Percentiles rank a stretch among this genome's conserved stretches.
phyloP scores from a whole-genome alignment of 1,139 yeast genomes.

The Saccharomyces hybrid region DNA sequence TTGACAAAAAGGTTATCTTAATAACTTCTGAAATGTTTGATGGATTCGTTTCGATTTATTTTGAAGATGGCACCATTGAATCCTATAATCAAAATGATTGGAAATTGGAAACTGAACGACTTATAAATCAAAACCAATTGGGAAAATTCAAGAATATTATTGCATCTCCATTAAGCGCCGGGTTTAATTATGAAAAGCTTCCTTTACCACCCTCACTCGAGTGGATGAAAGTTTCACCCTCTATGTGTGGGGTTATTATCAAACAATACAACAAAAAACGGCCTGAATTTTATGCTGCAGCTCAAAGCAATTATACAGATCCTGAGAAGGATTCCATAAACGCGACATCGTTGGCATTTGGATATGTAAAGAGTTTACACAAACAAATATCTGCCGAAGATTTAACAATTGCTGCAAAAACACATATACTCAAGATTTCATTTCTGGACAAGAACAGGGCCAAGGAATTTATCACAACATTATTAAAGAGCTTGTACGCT shows the following conservation, averaged over 20 bases:
- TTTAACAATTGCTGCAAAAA: slow-evolving; percentile 30
- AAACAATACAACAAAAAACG: slow-evolving; percentile 15
- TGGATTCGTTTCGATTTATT: slow-evolving; percentile 24
- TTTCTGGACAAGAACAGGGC: slow-evolving; percentile 23
- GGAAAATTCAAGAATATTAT: slow-evolving; percentile 26
- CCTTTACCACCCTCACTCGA: slow-evolving; percentile 22
- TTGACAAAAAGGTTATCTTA: slow-evolving; percentile 18
- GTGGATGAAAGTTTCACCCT: slow-evolving; percentile 29
- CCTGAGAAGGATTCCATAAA: slow-evolving; percentile 19
- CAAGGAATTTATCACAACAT: slow-evolving; percentile 21
- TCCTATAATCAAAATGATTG: slow-evolving; percentile 28
- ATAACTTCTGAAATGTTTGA: slow-evolving; percentile 27
- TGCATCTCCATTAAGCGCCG: slow-evolving; percentile 28
- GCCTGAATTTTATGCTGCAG: slow-evolving; percentile 20
- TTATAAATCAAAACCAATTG: slow-evolving; percentile 16
- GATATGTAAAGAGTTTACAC: slow-evolving; percentile 32
- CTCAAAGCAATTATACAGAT: slow-evolving; percentile 14
- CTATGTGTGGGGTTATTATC: slow-evolving; percentile 29
- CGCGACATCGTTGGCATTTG: slow-evolving; percentile 31
- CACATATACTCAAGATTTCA: slow-evolving; percentile 23
- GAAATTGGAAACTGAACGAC: slow-evolving; percentile 25
- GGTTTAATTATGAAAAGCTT: slow-evolving; percentile 21
- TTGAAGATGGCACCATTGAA: slow-evolving; percentile 23
- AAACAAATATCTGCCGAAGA: slow-evolving; percentile 32
- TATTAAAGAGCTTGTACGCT: slow-evolving; percentile 27